Evolutionary conservation across 164 flowering plant species (phyloP), one percentile per base, ranked within the genome.

Genomic region (Macadamia tetraphylla): DNA sequence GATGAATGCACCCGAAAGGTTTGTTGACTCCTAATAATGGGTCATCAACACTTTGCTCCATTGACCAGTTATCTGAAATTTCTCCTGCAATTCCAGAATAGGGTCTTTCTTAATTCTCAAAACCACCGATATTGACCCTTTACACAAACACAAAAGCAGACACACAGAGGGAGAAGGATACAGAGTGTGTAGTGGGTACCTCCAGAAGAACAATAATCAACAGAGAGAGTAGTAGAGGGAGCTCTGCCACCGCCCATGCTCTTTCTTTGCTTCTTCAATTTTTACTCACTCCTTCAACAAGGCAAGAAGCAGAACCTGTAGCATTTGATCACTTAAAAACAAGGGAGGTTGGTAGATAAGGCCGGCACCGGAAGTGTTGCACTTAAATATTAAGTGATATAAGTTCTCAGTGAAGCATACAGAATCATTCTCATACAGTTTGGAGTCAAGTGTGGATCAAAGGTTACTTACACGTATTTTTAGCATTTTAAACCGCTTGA

Each of bases 1-100:
- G 48, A 43, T 23, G 0, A 23, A 43, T 9, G 6, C 9, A 67
- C 65, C 71, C 30, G 7, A 44, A n/a, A 42, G 44, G 29, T 58
- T 60, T 23, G 15, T 31, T 29, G 57, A 12, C 30, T n/a, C 40
- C 32, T 44, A 53, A 63, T 18, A 53, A 75, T 57, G 56, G 51
- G 7, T 46, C 51, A 8, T 46, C 43, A 43, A 51, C 15, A 42
- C 44, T 30, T 57, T 70, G 48, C 4, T 63, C 30, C 31, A 68
- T 32, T 58, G 46, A 70, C 63, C 69, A 14, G 70, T 66, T 1
- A 75, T 80, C 60, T 23, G 78, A 73, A 66, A 65, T 73, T 65
- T 71, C 78, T 17, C 73, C 87, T 79, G 76, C 75, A 62, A 65
- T 55, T 49, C n/a, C 60, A 32, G 72, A 67, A 32, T 44, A 23